phyloP scores from a whole-genome alignment of 1,139 yeast genomes.

The Suhomyces panamericanus region DNA sequence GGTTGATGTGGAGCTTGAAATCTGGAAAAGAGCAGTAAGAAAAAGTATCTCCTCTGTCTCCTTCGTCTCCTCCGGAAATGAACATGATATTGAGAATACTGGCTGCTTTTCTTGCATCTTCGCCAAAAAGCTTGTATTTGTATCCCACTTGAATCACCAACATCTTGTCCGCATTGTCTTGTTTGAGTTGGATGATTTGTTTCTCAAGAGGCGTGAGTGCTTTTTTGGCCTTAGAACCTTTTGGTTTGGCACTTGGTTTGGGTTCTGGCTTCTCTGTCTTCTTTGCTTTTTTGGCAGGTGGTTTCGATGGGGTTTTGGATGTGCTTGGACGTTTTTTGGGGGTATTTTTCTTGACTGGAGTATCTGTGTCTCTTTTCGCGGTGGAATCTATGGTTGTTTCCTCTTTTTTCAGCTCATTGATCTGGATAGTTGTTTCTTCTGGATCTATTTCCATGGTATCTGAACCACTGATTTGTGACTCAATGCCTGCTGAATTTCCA shows the following conservation, averaged over 20 bases:
- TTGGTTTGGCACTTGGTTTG: slow-evolving; percentile 5
- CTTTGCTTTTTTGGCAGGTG: not conserved
- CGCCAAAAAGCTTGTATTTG: slow-evolving; percentile 81
- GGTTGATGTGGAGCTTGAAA: slow-evolving; percentile 67
- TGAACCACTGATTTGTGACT: not conserved
- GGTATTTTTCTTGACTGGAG: not conserved
- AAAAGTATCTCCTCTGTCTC: slow-evolving; percentile 50
- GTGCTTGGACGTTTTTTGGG: not conserved
- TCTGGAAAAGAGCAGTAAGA: slow-evolving; percentile 89
- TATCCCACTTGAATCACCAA: slow-evolving; percentile 88
- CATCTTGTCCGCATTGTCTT: slow-evolving; percentile 60
- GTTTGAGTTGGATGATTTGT: slow-evolving; percentile 69
- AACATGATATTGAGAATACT: slow-evolving; percentile 67
- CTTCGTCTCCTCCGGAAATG: slow-evolving; percentile 60
- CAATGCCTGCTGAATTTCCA: not conserved
- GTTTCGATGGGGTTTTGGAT: not conserved
- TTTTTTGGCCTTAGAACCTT: slow-evolving; percentile 8
- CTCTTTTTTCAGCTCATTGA: too few species aligned
- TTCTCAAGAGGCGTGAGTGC: slow-evolving; percentile 72
- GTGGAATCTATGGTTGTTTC: too few species aligned
- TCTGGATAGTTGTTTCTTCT: not conserved
- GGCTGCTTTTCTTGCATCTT: slow-evolving; percentile 75
- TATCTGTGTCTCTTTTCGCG: too few species aligned
- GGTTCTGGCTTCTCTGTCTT: not conserved
- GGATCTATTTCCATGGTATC: not conserved